Conservation (phyloP, 1,284 basidiomycete genomes). For the Clitocybe nebularis region DNA sequence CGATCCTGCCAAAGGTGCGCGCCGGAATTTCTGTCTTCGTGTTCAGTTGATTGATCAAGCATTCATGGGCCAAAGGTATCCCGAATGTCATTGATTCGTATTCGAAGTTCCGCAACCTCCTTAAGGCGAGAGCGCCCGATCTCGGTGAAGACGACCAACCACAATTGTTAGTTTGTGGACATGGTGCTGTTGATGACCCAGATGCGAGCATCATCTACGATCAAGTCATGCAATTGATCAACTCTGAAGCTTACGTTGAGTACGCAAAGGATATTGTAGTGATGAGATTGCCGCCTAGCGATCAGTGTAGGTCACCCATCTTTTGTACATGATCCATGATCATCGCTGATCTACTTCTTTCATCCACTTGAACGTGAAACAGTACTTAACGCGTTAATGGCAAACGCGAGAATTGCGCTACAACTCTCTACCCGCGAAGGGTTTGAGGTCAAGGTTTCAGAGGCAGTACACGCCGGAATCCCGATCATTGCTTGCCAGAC, state of each 20-base stretch:
- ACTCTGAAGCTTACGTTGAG: slow-evolving; percentile 47
- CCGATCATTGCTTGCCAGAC: slow-evolving; percentile 79
- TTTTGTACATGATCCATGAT: not conserved
- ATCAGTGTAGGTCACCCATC: slow-evolving; percentile 55
- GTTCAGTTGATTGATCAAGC: too few relatives aligned
- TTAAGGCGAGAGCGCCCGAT: slow-evolving; percentile 42
- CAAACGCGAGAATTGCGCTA: slow-evolving; percentile 70
- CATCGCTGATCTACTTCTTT: not conserved
- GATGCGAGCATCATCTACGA: slow-evolving; percentile 86
- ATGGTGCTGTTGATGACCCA: slow-evolving; percentile 85
- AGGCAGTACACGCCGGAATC: slow-evolving; percentile 81
- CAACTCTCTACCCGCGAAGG: slow-evolving; percentile 83
- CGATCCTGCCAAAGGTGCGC: slow-evolving; percentile 51
- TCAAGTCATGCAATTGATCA: slow-evolving; percentile 58
- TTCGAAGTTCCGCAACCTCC: slow-evolving; percentile 65
- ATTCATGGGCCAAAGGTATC: too few relatives aligned
- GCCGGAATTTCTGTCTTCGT: not conserved
- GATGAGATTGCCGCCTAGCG: slow-evolving; percentile 76
- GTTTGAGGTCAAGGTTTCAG: slow-evolving; percentile 91
- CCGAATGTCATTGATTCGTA: slow-evolving; percentile 83
- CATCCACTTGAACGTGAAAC: not conserved
- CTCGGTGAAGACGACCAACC: slow-evolving; percentile 56
- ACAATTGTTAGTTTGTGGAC: slow-evolving; percentile 81
- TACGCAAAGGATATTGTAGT: slow-evolving; percentile 70
- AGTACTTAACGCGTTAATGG: slow-evolving; percentile 78